Conservation (phyloP, 1,284 basidiomycete species). For the Ceratobasidium sp. region DNA sequence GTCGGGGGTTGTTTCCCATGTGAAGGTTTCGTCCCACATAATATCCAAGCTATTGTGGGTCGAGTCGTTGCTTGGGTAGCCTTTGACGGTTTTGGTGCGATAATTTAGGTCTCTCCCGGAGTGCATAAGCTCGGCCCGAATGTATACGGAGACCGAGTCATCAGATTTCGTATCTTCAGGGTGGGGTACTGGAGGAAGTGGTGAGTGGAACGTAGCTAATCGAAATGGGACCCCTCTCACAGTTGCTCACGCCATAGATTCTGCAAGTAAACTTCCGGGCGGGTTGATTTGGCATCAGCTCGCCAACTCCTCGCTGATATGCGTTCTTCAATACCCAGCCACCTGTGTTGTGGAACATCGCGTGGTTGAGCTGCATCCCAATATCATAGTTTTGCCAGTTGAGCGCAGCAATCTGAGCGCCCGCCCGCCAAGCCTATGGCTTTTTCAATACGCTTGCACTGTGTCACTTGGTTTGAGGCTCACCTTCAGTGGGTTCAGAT, state of each 20-base stretch:
- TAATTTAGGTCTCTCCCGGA: constrained; percentile 28
- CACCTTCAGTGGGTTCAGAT: constrained; percentile 38
- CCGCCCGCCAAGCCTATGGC: constrained; percentile 44
- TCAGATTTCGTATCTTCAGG: constrained; percentile 31
- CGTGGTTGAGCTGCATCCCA: constrained; percentile 52
- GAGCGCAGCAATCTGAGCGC: constrained; percentile 52
- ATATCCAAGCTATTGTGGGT: constrained; percentile 30
- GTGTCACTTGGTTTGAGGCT: constrained; percentile 45
- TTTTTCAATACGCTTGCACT: neutral
- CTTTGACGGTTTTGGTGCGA: constrained; percentile 36
- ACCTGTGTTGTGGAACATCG: constrained; percentile 47
- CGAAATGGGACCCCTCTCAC: constrained; percentile 1
- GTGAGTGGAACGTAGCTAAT: neutral
- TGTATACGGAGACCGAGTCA: constrained; percentile 34
- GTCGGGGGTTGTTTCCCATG: constrained; percentile 24
- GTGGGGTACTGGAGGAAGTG: constrained; percentile 12
- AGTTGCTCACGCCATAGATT: constrained; percentile 37
- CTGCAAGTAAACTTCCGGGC: constrained; percentile 30
- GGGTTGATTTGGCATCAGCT: neutral
- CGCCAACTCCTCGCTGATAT: constrained; percentile 9
- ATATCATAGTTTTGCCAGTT: constrained; percentile 50
- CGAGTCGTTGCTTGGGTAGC: constrained; percentile 13
- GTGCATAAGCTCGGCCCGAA: constrained; percentile 41
- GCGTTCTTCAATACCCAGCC: constrained; percentile 33
- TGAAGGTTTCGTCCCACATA: constrained; percentile 38